phyloP scores from a whole-genome alignment of 768 basidiomycete species.

The Sporobolomyces phaffii region DNA sequence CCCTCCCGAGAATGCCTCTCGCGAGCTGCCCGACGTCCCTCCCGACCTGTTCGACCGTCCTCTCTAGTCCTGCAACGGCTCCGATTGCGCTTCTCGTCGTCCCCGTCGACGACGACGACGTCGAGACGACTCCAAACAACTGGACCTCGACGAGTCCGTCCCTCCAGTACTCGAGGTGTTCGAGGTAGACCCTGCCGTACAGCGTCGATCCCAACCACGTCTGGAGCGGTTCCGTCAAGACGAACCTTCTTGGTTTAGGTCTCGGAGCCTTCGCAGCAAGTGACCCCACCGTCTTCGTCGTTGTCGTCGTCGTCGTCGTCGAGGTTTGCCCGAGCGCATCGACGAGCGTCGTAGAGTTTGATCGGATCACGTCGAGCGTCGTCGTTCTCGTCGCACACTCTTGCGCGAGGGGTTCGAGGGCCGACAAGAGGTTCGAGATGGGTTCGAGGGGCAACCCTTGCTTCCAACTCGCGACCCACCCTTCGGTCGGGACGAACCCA shows the following conservation, averaged over 20 bases:
- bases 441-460: slow-evolving; percentile 82
- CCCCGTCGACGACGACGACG: no score
- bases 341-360: slow-evolving; percentile 55
- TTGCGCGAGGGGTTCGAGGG: slow-evolving; percentile 74
- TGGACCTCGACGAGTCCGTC: slow-evolving; percentile 22
- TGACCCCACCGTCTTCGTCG: no score
- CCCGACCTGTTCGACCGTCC: slow-evolving; percentile 12
- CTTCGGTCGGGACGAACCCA: slow-evolving; percentile 90
- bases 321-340: slow-evolving; percentile 60
- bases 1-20: slow-evolving; percentile 7
- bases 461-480: slow-evolving; percentile 86
- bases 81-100: slow-evolving; percentile 13
- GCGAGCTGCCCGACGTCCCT: slow-evolving; percentile 7
- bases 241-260: slow-evolving; percentile 65
- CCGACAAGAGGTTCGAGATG: slow-evolving; percentile 79
- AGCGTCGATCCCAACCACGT: slow-evolving; percentile 82
- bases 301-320: no score
- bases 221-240: slow-evolving; percentile 52
- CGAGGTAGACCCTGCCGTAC: slow-evolving; percentile 82
- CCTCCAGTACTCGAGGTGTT: slow-evolving; percentile 8
- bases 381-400: slow-evolving; percentile 56
- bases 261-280: no score
- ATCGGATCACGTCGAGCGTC: slow-evolving; percentile 70
- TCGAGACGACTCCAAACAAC: slow-evolving; percentile 30
- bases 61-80: no score